These are phyloP conservation scores for Durotheca rogersii DNA, from an alignment of 495 filamentous ascomycete genomes.

Conservation along the genomic window DNA sequence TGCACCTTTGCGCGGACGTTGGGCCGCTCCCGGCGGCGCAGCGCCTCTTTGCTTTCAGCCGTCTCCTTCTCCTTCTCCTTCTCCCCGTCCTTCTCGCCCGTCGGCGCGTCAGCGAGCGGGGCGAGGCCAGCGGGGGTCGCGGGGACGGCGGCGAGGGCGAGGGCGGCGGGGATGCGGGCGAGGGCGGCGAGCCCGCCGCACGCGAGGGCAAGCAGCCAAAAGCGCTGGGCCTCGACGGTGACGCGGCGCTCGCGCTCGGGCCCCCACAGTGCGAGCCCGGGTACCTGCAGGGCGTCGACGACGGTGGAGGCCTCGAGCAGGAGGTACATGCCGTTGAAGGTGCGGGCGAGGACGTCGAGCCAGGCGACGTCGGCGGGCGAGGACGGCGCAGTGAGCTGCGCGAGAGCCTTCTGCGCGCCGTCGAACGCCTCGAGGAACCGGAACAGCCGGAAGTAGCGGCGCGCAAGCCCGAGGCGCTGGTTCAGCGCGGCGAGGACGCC, in stretches of 20 bases:
- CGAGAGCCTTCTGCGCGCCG: constrained; percentile 42
- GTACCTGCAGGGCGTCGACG: constrained; percentile 48
- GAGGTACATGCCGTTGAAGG: constrained; percentile 51
- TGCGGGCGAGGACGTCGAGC: constrained; percentile 41
- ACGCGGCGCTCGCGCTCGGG: constrained; percentile 24
- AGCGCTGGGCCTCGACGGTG: constrained; percentile 58
- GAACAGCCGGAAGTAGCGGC: constrained; percentile 63
- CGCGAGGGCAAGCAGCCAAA: constrained; percentile 63
- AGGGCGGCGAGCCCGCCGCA: constrained; percentile 31
- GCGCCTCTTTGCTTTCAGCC: constrained; percentile 7
- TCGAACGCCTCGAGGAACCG: constrained; percentile 62
- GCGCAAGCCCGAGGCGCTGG: constrained; percentile 40
- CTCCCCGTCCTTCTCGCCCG: background rate
- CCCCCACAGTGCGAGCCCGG: constrained; percentile 45
- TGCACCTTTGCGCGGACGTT: constrained; percentile 27
- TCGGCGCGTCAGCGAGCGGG: too few relatives aligned
- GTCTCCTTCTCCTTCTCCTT: constrained; percentile 13
- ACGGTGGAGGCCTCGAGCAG: constrained; percentile 48
- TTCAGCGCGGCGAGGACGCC: constrained; percentile 30
- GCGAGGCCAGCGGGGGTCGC: constrained; percentile 8
- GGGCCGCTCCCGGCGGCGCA: constrained; percentile 8
- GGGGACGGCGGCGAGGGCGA: constrained; percentile 19
- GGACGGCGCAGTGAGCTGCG: constrained; percentile 1
- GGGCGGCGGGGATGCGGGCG: constrained; percentile 28
- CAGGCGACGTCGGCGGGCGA: constrained; percentile 17